A percentile compares a stretch with the other conserved stretches of the same genome.
phyloP scores from a whole-genome alignment of 2,329 filamentous ascomycete species.

The Fusarium nematophilum region DNA sequence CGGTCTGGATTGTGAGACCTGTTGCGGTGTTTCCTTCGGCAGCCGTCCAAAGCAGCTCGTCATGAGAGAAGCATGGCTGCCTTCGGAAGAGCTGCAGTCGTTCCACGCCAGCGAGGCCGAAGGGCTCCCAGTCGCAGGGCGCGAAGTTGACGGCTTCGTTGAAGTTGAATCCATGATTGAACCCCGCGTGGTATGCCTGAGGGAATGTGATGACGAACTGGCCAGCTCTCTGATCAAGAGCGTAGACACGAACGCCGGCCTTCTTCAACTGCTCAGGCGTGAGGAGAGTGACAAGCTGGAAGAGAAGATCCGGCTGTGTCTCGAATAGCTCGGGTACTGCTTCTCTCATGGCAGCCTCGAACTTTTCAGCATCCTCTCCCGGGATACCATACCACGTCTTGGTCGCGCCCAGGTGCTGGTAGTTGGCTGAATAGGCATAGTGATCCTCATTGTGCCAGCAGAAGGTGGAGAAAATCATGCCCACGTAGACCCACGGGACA shows the following conservation, averaged over 20 bases:
- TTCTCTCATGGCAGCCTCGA: conserved; percentile 93
- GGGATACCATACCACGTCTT: conserved; percentile 99
- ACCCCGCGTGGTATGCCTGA: conserved; percentile 96
- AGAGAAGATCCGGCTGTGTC: conserved; percentile 94
- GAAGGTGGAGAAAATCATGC: conserved; percentile 99
- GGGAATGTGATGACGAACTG: conserved; percentile 98
- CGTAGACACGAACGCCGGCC: conserved; percentile 92
- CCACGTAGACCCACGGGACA: conserved; percentile 98
- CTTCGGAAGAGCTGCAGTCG: conserved; percentile 87
- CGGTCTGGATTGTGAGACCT: conserved; percentile 80
- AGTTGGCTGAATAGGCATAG: conserved; percentile 97
- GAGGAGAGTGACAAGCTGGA: conserved; percentile 95
- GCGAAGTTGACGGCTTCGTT: conserved; percentile 99
- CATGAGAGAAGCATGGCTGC: conserved; percentile 96
- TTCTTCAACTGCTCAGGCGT: conserved; percentile 94
- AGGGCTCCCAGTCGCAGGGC: conserved; percentile 93
- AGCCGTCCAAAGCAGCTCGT: conserved; percentile 92
- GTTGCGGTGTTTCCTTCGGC: conserved; percentile 78
- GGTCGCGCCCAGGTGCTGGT: conserved; percentile 96
- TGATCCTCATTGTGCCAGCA: conserved; percentile 99
- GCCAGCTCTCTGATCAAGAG: conserved; percentile 93
- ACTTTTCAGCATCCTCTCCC: conserved; percentile 91
- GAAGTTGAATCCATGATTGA: conserved; percentile 99
- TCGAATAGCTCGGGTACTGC: conserved; percentile 97
- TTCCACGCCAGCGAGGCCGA: conserved; percentile 86